These are phyloP conservation scores for Leersia perrieri DNA, from an alignment of 176 grass and related monocot species.

Conservation along the genomic window DNA sequence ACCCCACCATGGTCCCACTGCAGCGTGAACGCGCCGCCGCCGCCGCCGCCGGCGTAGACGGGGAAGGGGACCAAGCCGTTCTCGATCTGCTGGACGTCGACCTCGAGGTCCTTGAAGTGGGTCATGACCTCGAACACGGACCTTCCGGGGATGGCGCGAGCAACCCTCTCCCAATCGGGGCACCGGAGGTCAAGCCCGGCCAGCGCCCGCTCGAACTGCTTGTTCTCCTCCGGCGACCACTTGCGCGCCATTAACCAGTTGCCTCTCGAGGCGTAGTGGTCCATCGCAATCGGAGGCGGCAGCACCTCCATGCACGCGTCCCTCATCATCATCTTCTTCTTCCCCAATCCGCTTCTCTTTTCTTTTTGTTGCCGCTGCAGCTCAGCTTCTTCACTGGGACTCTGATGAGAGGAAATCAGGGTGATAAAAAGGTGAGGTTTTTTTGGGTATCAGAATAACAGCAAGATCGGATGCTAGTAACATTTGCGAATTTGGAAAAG, in stretches of 20 bases:
- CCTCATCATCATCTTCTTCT: no score
- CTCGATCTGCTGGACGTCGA: constrained; percentile 79
- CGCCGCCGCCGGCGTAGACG: constrained; percentile 25
- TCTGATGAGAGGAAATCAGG: constrained; percentile 36
- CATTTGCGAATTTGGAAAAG: not conserved
- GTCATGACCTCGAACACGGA: constrained; percentile 51
- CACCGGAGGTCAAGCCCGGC: constrained; percentile 49
- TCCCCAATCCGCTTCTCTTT: not conserved
- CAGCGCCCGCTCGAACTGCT: constrained; percentile 77
- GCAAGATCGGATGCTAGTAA: constrained; percentile 18
- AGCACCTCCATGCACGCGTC: constrained; percentile 71
- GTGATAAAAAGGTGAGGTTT: constrained; percentile 9
- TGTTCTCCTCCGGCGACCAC: constrained; percentile 86
- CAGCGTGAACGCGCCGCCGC: constrained; percentile 51
- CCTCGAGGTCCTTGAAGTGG: constrained; percentile 67
- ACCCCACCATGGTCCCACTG: constrained; percentile 45
- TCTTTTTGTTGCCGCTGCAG: not conserved
- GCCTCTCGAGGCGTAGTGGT: constrained; percentile 36
- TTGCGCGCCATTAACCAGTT: constrained; percentile 29
- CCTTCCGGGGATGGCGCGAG: constrained; percentile 63
- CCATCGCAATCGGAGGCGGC: constrained; percentile 47
- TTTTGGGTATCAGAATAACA: constrained; percentile 20
- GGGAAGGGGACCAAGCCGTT: constrained; percentile 48
- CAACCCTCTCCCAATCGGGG: constrained; percentile 73
- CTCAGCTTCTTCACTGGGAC: no score